Percentiles rank a stretch among this genome's conserved stretches.
These are phyloP conservation scores for Calendula officinalis DNA, from an alignment of 129 eudicot species.

Conservation along the genomic window DNA sequence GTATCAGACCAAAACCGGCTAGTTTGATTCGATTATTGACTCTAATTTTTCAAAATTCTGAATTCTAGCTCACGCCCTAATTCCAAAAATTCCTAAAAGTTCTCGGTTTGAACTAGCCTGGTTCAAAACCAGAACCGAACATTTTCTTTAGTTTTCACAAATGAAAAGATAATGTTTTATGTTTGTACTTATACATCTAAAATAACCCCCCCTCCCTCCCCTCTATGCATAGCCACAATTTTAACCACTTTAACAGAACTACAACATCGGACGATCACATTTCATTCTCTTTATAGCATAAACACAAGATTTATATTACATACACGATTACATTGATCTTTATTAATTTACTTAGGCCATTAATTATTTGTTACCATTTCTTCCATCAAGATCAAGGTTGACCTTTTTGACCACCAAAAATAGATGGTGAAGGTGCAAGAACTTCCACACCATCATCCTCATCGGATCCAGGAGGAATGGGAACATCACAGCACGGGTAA, in stretches of 20 bases:
- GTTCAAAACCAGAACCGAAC: neutral
- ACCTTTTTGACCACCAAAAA: conserved; percentile 10
- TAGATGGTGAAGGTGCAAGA: conserved; percentile 16
- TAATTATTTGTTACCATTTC: neutral
- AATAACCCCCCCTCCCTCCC: too few relatives aligned
- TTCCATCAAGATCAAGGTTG: conserved; percentile 25
- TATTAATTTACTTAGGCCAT: conserved; percentile 3
- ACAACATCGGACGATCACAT: neutral
- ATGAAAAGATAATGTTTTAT: neutral
- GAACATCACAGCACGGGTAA: conserved; percentile 26
- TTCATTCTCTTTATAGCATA: neutral
- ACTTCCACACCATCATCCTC: neutral
- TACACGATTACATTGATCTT: conserved; percentile 9
- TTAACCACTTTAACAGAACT: neutral
- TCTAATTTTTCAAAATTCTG: too few relatives aligned
- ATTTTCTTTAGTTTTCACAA: neutral
- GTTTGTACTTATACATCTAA: neutral
- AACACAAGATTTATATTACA: conserved; percentile 3
- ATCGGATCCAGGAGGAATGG: conserved; percentile 22
- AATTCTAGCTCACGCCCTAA: too few relatives aligned
- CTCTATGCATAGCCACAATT: neutral
- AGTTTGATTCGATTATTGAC: too few relatives aligned
- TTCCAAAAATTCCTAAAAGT: too few relatives aligned
- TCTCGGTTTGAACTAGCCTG: neutral
- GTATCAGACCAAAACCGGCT: too few relatives aligned